Conservation (phyloP, 805 yeast species). For the Candida jianshihensis region DNA sequence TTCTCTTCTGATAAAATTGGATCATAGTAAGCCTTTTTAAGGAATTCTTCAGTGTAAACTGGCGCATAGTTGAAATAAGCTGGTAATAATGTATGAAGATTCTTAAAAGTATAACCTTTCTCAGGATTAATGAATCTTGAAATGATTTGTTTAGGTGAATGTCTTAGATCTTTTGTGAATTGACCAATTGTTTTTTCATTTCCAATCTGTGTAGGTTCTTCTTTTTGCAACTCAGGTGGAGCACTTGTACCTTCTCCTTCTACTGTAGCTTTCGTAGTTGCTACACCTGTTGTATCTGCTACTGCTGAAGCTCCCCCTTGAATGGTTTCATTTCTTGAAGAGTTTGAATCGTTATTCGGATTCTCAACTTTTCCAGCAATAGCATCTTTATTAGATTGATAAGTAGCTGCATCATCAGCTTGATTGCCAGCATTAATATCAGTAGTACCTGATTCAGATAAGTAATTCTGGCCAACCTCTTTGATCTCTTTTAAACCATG, state of each 20-base stretch:
- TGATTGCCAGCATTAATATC: conserved; percentile 9
- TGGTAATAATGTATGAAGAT: conserved; percentile 34
- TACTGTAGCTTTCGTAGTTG: too few species aligned
- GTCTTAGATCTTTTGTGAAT: conserved; percentile 16
- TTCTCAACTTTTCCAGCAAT: conserved; percentile 6
- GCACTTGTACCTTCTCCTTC: too few species aligned
- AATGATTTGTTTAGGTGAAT: conserved; percentile 11
- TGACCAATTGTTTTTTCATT: too few species aligned
- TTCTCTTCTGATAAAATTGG: conserved; percentile 50
- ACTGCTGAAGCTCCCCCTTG: too few species aligned
- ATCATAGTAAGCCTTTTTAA: conserved; percentile 37
- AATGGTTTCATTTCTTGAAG: conserved; percentile 24
- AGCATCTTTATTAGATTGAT: conserved; percentile 7
- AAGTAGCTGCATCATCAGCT: conserved; percentile 22
- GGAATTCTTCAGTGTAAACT: conserved; percentile 24
- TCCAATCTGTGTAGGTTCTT: too few species aligned
- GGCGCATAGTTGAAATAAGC: conserved; percentile 25
- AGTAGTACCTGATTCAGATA: conserved; percentile 17
- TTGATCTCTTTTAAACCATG: conserved; percentile 57
- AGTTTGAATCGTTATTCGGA: conserved; percentile 21
- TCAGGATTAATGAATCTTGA: conserved; percentile 35
- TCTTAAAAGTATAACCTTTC: conserved; percentile 36
- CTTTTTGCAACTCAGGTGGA: too few species aligned
- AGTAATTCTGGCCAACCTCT: conserved; percentile 36
- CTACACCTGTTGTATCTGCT: too few species aligned